Conservation (phyloP, 371 early-diverging fungal species). For the Mortierella sp. region DNA sequence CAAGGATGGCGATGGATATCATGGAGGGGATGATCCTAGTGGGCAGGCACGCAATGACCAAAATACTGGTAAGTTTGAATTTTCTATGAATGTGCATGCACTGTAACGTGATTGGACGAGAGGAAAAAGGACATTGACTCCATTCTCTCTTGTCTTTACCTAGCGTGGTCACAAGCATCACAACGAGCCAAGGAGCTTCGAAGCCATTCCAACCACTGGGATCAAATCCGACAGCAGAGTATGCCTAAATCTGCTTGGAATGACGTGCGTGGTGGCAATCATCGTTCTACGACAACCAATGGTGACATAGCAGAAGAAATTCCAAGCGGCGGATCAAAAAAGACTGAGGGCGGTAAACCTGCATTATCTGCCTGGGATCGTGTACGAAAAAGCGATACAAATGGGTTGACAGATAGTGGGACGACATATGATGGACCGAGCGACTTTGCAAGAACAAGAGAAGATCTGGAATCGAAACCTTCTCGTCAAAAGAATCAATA, state of each 20-base stretch:
- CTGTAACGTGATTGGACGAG: too few relatives aligned
- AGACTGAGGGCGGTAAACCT: not conserved
- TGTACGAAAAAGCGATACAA: slow-evolving; percentile 16
- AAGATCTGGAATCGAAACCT: slow-evolving; percentile 41
- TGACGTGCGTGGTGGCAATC: slow-evolving; percentile 24
- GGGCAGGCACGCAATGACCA: not conserved
- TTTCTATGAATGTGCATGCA: not conserved
- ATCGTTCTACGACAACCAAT: too few relatives aligned
- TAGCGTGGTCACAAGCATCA: slow-evolving; percentile 48
- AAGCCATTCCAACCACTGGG: slow-evolving; percentile 25
- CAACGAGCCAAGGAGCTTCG: slow-evolving; percentile 41
- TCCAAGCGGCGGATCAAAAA: not conserved
- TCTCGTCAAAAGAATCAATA: slow-evolving; percentile 34
- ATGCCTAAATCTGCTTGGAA: slow-evolving; percentile 48
- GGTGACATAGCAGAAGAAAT: slow-evolving; percentile 7
- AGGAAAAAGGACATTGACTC: too few relatives aligned
- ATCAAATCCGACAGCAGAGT: slow-evolving; percentile 37
- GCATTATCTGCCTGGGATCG: slow-evolving; percentile 38
- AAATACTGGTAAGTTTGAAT: slow-evolving; percentile 16
- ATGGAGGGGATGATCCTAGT: slow-evolving; percentile 40
- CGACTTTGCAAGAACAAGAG: slow-evolving; percentile 48
- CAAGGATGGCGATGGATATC: slow-evolving; percentile 41
- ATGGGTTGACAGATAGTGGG: slow-evolving; percentile 3
- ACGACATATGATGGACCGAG: slow-evolving; percentile 34
- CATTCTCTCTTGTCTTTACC: not conserved